Evolutionary conservation across 768 basidiomycete genomes (phyloP).

Genomic region (Leccinum boreale): DNA sequence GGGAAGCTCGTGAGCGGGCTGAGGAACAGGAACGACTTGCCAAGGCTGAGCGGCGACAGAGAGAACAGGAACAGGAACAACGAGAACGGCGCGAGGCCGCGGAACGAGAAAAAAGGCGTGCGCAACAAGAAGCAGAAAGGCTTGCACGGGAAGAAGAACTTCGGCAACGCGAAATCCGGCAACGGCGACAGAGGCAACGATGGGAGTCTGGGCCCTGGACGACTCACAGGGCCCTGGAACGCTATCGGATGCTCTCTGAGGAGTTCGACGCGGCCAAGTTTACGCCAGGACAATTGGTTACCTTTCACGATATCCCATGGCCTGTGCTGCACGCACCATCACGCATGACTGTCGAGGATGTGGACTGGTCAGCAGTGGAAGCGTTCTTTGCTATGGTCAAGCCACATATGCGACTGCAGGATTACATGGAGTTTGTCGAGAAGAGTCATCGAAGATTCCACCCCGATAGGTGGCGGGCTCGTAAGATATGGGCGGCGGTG

Average conservation of each 20-base stretch:
- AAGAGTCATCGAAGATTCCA: constrained; percentile 75
- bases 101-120: constrained; percentile 21
- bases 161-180: constrained; percentile 39
- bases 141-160: constrained; percentile 33
- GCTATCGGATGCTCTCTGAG: constrained; percentile 57
- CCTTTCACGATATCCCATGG: constrained; percentile 70
- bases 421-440: constrained; percentile 64
- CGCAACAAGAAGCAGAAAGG: constrained; percentile 28
- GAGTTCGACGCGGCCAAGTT: constrained; percentile 64
- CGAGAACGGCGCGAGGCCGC: constrained; percentile 24
- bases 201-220: constrained; percentile 68
- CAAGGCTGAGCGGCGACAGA: constrained; percentile 32
- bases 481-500: constrained; percentile 57
- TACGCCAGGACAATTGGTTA: constrained; percentile 47
- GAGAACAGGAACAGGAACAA: constrained; percentile 30
- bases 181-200: constrained; percentile 46
- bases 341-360: constrained; percentile 55
- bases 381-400: constrained; percentile 60
- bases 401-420: constrained; percentile 51
- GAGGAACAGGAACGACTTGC: constrained; percentile 41
- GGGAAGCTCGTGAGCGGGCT: constrained; percentile 40
- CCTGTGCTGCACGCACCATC: constrained; percentile 59
- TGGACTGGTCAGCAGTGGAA: constrained; percentile 71
- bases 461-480: constrained; percentile 75
- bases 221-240: constrained; percentile 61